Base-by-base conservation (phyloP, 768 basidiomycete genomes). In the Trametes cingulata region DNA sequence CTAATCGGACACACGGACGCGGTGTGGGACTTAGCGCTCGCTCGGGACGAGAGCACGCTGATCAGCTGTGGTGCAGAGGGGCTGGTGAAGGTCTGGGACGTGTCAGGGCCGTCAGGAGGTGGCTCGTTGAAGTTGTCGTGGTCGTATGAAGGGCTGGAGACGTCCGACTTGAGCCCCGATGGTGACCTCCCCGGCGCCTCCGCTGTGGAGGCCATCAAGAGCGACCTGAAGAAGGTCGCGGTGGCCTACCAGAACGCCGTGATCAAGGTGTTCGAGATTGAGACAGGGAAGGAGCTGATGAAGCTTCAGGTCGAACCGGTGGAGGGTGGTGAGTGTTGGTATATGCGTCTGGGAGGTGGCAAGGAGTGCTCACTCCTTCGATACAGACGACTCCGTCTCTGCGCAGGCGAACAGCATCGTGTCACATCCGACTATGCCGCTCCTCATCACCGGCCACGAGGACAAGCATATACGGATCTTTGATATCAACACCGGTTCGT, bases 1-100 rank as follows among this genome's bases (percentile, higher is more conserved):
- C 81, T 98, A 27, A 86, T 95, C 29, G 94, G 95, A 3, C 93
- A 97, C 72, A 93, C 93, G 5, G 95, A 99, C 71, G 93, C 93
- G 6, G 90, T 98, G 24, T 99, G 97, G 97, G 97, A 95, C 70
- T 77, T 98, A 51, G 88, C 91, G 10, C 83, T 96, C 20, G 84
- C 93, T 25, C 82, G 91, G 55, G 89, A 91, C 62, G 90, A 93
- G 71, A 85, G 84, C 58, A 87, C 89, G 8, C 80, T 98, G 41
- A 91, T 96, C 56, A 92, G 90, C 65, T 93, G 91, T 71, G 89
- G 91, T 46, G 91, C 95, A 4, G 96, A 98, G 71, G 95, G 95
- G 19, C 76, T 84, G 0, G 89, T 98, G 66, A 97, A 97, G 74
- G 85, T 96, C 14, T 98, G 96, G 95, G 92, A 94, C 66, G 88